Evolutionary conservation across 2,329 filamentous ascomycete genomes (phyloP), one percentile per base, ranked within the genome.

Genomic region (Fusarium sterilihyphosum): DNA sequence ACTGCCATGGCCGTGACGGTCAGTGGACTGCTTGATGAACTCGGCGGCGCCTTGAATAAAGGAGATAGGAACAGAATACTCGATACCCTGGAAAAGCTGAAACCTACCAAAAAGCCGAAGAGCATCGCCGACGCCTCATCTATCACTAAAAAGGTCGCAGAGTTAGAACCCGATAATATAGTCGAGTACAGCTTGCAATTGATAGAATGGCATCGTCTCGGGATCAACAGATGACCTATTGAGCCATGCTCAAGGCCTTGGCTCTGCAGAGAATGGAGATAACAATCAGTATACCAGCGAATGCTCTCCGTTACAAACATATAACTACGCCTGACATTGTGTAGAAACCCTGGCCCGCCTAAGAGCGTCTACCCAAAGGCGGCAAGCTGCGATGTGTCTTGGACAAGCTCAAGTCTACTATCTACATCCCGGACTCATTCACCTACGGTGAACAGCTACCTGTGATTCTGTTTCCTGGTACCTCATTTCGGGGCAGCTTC

Each of bases 321-420:
- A 13, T 33, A 5, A 33, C 4, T 33, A 33, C 31, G 12, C 31
- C 12, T 13, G 12, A 33, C 33, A 2, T 1, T 16, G 5, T 10
- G 4, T 9, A 69, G 66, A 12, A 69, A 69, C 6, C 37, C 64
- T 0, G 13, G 41, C 3, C 43, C 66, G 6, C 41, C 43, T 1
- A 69, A 69, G 20, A 22, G 20, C 6, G n/a, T 69, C 14, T 69
- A 69, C 8, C 65, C 66, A 2, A 69, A 46, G 7, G 66, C 47
- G 9, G n/a, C 33, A 11, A 35, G 17, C n/a, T 69, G 66, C 2
- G 65, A 69, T 64, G 66, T 33, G 8, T 16, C 49, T 3, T 69
- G 13, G 38, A 35, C 5, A 57, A 69, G 26, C 65, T 69, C 2
- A 50, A 49, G 3, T 67, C 66, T 20, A 49, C 65, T 6, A 69